Evolutionary conservation across 2,329 filamentous ascomycete species (phyloP).

Genomic region (Fonsecaea erecta): DNA sequence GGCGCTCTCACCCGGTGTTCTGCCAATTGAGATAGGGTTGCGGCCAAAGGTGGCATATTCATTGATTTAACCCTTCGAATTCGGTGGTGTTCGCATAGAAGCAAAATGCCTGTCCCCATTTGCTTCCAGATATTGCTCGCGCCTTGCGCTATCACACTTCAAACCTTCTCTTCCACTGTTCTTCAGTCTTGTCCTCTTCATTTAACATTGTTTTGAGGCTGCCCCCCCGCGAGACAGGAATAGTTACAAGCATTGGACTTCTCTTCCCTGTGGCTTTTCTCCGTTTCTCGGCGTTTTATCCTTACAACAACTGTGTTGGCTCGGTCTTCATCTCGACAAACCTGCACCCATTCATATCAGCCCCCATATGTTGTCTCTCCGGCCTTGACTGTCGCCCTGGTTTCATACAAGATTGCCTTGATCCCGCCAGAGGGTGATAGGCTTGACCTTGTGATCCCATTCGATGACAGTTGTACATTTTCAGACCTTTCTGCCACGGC

Average conservation of each 20-base stretch:
- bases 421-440: conserved; percentile 22
- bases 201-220: not conserved
- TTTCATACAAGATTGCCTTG: conserved; percentile 18
- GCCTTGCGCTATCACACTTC: not conserved
- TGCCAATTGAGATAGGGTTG: not conserved
- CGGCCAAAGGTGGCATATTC: not conserved
- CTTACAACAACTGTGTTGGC: not conserved
- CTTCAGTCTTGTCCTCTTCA: not conserved
- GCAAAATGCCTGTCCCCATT: not conserved
- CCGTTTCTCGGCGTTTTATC: not conserved
- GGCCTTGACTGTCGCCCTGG: conserved; percentile 2
- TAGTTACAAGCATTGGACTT: not conserved
- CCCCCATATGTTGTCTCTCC: not conserved
- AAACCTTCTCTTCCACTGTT: not conserved
- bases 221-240: not conserved
- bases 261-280: not conserved
- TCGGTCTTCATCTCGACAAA: not conserved
- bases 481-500: conserved; percentile 5
- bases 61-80: not conserved
- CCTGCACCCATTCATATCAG: not conserved
- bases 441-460: conserved; percentile 18
- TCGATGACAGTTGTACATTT: conserved; percentile 16
- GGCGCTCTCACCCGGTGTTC: not conserved
- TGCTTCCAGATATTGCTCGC: not conserved
- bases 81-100: not conserved